Percentiles rank a stretch among this genome's conserved stretches.
These are phyloP conservation scores for Boletus rubroflammeus DNA, from an alignment of 768 basidiomycete species.

Conservation along the genomic window DNA sequence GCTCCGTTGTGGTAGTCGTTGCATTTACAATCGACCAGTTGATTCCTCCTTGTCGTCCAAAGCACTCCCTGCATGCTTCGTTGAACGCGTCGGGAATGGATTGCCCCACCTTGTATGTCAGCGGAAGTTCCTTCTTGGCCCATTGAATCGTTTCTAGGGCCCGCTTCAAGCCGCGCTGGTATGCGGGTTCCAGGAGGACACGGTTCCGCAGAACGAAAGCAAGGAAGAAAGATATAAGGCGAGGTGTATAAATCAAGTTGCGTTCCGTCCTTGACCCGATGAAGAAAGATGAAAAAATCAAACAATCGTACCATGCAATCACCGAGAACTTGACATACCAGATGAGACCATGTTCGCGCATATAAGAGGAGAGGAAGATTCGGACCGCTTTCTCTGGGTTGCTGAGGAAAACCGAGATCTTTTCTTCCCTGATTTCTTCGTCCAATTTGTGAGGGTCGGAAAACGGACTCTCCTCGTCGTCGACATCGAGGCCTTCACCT, in stretches of 20 bases:
- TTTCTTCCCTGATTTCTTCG: conserved; percentile 40
- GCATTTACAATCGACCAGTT: conserved; percentile 28
- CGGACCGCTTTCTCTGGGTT: conserved; percentile 56
- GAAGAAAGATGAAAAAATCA: not conserved
- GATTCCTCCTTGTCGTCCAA: conserved; percentile 44
- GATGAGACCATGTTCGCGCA: conserved; percentile 62
- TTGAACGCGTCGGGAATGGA: conserved; percentile 46
- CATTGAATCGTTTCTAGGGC: conserved; percentile 42
- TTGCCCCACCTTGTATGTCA: conserved; percentile 37
- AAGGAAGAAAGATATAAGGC: conserved; percentile 57
- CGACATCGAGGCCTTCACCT: conserved; percentile 7
- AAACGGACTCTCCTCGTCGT: conserved; percentile 34
- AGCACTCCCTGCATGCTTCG: conserved; percentile 45
- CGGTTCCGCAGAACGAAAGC: conserved; percentile 55
- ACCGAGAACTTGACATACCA: conserved; percentile 44
- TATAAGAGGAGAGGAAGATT: conserved; percentile 70
- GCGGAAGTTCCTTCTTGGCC: conserved; percentile 43
- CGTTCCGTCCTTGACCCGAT: conserved; percentile 39
- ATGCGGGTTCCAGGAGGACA: conserved; percentile 46
- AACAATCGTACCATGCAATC: not conserved
- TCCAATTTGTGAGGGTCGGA: conserved; percentile 32
- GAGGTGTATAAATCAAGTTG: conserved; percentile 49
- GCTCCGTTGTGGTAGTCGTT: conserved; percentile 1
- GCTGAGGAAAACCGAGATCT: conserved; percentile 51
- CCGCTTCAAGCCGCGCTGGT: conserved; percentile 44